phyloP scores from a whole-genome alignment of 2,329 filamentous ascomycete genomes.

The Neonectria ditissima region DNA sequence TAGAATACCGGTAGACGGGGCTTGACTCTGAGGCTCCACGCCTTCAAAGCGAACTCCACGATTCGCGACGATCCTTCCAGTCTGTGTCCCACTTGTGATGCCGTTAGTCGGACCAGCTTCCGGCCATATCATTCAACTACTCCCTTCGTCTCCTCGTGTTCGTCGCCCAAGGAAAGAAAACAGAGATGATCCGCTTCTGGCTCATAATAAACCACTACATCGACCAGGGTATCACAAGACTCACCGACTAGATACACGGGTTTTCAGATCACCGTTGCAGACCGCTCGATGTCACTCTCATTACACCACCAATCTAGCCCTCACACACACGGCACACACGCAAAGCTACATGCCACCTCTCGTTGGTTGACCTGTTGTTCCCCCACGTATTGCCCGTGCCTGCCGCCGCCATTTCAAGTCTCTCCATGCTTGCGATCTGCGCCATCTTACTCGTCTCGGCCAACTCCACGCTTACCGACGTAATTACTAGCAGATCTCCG shows the following conservation, averaged over 20 bases:
- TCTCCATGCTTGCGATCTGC: conserved; percentile 3
- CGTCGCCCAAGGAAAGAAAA: neutral
- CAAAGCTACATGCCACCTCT: neutral
- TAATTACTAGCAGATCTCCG: conserved; percentile 24
- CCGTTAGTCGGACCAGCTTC: neutral
- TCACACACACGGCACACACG: neutral
- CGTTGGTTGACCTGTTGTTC: conserved; percentile 3
- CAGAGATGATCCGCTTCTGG: neutral
- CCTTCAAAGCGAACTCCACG: neutral
- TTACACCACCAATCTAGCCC: neutral
- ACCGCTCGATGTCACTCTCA: conserved; percentile 6
- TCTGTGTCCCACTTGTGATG: neutral
- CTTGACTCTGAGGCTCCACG: neutral
- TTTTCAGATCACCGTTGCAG: neutral
- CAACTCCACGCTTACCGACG: conserved; percentile 16
- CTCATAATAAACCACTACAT: neutral
- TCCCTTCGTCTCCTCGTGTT: neutral
- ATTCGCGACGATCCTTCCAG: neutral
- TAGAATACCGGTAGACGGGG: neutral
- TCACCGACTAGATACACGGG: neutral
- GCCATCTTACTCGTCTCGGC: conserved; percentile 4
- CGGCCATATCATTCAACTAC: neutral
- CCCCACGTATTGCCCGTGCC: conserved; percentile 21
- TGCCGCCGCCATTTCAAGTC: conserved; percentile 17
- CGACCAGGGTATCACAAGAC: neutral